Base-by-base conservation (phyloP, 208 protist genomes). In the Leishmania gerbilli region DNA sequence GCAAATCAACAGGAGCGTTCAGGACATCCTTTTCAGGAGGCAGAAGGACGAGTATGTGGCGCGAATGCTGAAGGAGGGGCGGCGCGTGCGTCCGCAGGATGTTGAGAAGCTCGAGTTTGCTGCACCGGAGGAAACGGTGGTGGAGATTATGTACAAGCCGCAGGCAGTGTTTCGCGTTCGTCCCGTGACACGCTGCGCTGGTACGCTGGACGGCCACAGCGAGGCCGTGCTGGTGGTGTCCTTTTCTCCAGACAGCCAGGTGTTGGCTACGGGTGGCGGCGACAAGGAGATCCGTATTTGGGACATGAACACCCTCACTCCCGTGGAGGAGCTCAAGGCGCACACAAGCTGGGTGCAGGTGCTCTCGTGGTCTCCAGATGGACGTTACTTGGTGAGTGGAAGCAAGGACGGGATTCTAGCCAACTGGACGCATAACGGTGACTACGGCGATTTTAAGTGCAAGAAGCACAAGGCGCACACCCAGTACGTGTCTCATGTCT, bases 201-300 rank as follows among this genome's bases (percentile, higher is more conserved):
- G 93, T 60, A 92, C 93, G 37, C 91, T 99, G 40, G 89, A 98
- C 60, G 99, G 99, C 4, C 99, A 99, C 88, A 97, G 93, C 37
- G 98, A 99, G 81, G 95, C 97, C 5, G 93, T 99, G 74, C 88
- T 99, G n/a, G 89, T 95, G 53, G 90, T 97, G 45, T 74, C 84
- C 47, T 99, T 99, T 84, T 98, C 93, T 5, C 98, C 99, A 2
- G 97, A 99, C 92, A 97, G 98, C 81, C 89, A 86, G 42, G 86
- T 92, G 11, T 84, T 99, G 2, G 99, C 98, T 9, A 99, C 94
- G 24, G 99, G 97, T 27, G 93, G 93, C 37, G 99, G 99, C 34
- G 99, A 99, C 87, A 94, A 89, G 55, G 99, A 98, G 58, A 92
- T 99, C 62, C 93, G 99, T 49, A 87, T 99, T 42, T 99, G 99